Evolutionary conservation across 2,329 filamentous ascomycete genomes (phyloP), one percentile per base, ranked within the genome.

Genomic region (Chaetomiaceae sp.): DNA sequence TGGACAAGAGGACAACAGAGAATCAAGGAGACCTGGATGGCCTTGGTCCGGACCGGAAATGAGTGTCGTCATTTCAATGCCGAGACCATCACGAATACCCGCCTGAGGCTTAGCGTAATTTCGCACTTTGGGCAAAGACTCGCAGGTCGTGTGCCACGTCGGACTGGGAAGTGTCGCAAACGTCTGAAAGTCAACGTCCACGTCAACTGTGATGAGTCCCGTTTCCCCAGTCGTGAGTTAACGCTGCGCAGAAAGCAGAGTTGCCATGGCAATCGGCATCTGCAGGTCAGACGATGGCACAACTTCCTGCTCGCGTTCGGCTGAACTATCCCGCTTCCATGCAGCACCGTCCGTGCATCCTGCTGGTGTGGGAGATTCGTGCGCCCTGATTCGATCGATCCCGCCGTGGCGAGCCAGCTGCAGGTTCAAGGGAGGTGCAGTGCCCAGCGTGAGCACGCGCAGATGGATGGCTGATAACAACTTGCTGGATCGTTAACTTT

Each of bases 371-470:
- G 48, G 45, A 51, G 61, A 54, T 55, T 53, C 51, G 51, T n/a
- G 25, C 41, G 39, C 49, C 52, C 23, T 50, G 55, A 41, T 48
- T 61, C 40, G 23, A 43, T 34, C 27, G 44, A 45, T 46, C 37
- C 44, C 33, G 39, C 12, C 17, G 49, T 44, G 53, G 45, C 51
- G 54, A 49, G 44, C 33, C 45, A 35, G 42, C 56, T 56, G 55
- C 56, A 56, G 53, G 52, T 49, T 52, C 50, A 52, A 44, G 51
- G 30, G 52, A 51, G 52, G 55, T 63, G 62, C 62, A 61, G 53
- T 58, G 55, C 51, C 58, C 57, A 64, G 27, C 25, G 10, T 10
- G 10, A 27, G 25, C 25, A 55, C 42, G 21, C 34, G 42, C 53
- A 55, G 49, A 53, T 33, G 47, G 46, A 55, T 53, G 44, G 48